Evolutionary conservation across 2,329 filamentous ascomycete genomes (phyloP).

Genomic region (Ceratocystis alfenasii): DNA sequence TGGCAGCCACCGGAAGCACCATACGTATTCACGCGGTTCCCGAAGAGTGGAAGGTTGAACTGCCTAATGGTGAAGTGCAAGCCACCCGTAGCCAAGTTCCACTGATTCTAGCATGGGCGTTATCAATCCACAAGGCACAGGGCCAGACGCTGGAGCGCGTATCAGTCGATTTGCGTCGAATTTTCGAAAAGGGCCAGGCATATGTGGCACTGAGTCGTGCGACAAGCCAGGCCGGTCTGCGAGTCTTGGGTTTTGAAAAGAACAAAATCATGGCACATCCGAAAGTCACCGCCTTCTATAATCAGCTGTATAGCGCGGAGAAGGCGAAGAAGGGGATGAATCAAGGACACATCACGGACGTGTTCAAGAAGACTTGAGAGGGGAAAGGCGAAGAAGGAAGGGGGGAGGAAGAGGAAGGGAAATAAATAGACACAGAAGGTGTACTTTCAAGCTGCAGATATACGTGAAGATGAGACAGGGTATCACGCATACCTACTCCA

Average conservation of each 20-base stretch:
- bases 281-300: conserved; percentile 74
- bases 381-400: neutral
- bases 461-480: too few species aligned
- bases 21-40: conserved; percentile 45
- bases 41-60: conserved; percentile 91
- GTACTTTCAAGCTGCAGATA: too few species aligned
- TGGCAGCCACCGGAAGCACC: conserved; percentile 55
- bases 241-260: conserved; percentile 80
- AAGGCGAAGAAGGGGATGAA: conserved; percentile 30
- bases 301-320: conserved; percentile 64
- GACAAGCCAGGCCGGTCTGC: conserved; percentile 72
- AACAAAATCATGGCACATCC: conserved; percentile 90
- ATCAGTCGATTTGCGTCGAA: conserved; percentile 80
- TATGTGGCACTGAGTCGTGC: conserved; percentile 94
- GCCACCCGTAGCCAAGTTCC: conserved; percentile 74
- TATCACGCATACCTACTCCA: too few species aligned
- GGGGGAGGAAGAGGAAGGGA: neutral
- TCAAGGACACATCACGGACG: conserved; percentile 18
- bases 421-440: neutral
- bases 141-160: conserved; percentile 89
- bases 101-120: conserved; percentile 87
- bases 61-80: conserved; percentile 89
- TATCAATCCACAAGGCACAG: conserved; percentile 97
- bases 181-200: conserved; percentile 95
- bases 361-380: conserved; percentile 11